Evolutionary conservation across 2,329 filamentous ascomycete genomes (phyloP).

Genomic region (Sporothrix euskadiensis): DNA sequence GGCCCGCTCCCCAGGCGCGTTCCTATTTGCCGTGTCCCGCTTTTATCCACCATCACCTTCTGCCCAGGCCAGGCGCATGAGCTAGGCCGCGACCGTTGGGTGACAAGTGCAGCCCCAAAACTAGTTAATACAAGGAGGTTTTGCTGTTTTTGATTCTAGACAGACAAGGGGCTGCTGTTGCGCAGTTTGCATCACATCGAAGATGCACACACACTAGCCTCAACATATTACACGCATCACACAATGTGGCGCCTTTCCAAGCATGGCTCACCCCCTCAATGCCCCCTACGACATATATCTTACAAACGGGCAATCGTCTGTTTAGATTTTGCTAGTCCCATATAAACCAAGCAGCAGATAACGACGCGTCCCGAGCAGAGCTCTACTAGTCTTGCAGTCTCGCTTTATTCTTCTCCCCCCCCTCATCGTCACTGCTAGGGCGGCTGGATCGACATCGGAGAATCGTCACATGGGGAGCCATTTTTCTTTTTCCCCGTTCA

Average conservation of each 20-base stretch:
- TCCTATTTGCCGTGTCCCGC: slow-evolving; percentile 29
- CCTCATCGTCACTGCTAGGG: not conserved
- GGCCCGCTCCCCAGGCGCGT: slow-evolving; percentile 28
- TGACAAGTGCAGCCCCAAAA: not conserved
- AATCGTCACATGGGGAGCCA: not conserved
- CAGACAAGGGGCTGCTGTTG: not conserved
- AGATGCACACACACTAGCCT: not conserved
- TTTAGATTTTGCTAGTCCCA: not conserved
- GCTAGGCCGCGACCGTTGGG: slow-evolving; percentile 13
- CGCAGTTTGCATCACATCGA: slow-evolving; percentile 1
- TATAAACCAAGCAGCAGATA: not conserved
- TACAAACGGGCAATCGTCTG: not conserved
- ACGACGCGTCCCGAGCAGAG: too few relatives aligned
- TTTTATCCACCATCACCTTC: slow-evolving; percentile 22
- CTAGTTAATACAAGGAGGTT: not conserved
- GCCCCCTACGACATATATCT: not conserved
- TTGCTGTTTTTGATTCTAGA: not conserved
- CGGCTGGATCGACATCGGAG: not conserved
- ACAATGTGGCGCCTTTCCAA: not conserved
- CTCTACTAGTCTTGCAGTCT: not conserved
- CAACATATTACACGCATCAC: not conserved
- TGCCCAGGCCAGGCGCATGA: not conserved
- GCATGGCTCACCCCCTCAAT: not conserved
- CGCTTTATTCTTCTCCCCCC: not conserved
- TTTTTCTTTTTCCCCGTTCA: not conserved